phyloP scores from a whole-genome alignment of 345 rosid species.

The Trapa bicornis region DNA sequence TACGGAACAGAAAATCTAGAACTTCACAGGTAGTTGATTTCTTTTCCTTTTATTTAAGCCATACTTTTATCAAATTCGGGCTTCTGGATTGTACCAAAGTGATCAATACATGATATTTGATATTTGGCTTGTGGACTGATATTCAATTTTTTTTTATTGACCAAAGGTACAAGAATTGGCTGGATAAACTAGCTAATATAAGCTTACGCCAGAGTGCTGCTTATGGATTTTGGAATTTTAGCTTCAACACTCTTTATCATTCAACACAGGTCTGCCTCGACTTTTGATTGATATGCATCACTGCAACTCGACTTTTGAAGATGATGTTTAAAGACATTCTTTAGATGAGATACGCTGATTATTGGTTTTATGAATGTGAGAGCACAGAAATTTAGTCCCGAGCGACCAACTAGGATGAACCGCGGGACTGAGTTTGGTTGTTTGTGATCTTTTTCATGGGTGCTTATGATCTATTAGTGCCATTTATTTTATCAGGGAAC shows the following conservation, averaged over 20 bases:
- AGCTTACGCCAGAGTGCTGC: slow-evolving; percentile 97
- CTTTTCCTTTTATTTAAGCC: not conserved
- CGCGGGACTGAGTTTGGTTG: not conserved
- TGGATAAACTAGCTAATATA: slow-evolving; percentile 65
- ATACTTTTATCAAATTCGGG: not conserved
- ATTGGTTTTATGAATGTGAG: not conserved
- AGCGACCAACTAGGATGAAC: not conserved
- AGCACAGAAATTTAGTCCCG: not conserved
- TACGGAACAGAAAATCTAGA: slow-evolving; percentile 89
- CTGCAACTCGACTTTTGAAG: too few relatives aligned
- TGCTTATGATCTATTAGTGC: not conserved
- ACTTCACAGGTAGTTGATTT: slow-evolving; percentile 38
- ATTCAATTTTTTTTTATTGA: not conserved
- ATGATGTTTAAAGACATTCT: not conserved
- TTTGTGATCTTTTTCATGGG: not conserved
- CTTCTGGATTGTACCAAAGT: not conserved
- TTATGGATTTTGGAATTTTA: slow-evolving; percentile 83
- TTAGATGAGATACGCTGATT: not conserved
- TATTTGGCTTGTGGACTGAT: not conserved
- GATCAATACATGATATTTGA: not conserved
- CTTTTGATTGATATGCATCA: not conserved
- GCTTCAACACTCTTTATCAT: slow-evolving; percentile 84
- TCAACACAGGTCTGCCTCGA: slow-evolving; percentile 59
- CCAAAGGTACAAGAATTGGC: slow-evolving; percentile 67
- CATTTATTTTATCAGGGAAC: not conserved